Evolutionary conservation across 2,329 filamentous ascomycete species (phyloP), one percentile per base, ranked within the genome.

Genomic region (Fusarium hostae): DNA sequence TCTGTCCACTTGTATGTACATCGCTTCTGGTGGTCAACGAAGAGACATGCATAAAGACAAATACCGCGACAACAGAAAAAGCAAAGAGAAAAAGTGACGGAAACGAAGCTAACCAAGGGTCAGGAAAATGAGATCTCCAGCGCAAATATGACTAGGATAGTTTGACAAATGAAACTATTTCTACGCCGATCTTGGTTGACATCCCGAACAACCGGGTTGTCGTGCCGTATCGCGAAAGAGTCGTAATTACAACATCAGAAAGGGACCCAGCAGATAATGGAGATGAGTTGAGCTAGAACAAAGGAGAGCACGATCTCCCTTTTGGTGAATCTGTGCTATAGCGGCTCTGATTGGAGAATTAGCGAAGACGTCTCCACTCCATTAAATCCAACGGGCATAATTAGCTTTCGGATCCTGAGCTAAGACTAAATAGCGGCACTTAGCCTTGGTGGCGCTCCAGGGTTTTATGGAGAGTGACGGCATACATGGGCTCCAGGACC

Each of bases 401-500:
- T 47, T 57, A 67, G 55, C 43, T 62, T 62, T 51, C 47, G 37
- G 48, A 44, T 52, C 55, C 55, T 63, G 56, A 68, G 63, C 48
- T 68, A 68, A 44, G 59, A 56, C 39, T 47, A 26, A 37, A 62
- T 74, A 73, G 74, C 68, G 74, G 72, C 64, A 72, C 66, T 76
- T 73, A 61, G 65, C 26, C 58, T 47, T 39, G 47, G 67, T 71
- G 61, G 65, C 57, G 66, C 58, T 32, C 71, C 52, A 72, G 71
- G 73, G 61, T 68, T 61, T 50, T 50, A 72, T 44, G 64, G 41
- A 24, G 45, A 58, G 73, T 75, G 74, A 76, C 74, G 74, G 72
- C 74, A 76, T 68, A 66, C 39, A 34, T 39, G 50, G 69, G 68
- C 59, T 51, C 56, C 41, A 58, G 63, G 52, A 64, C 55, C 58